Evolutionary conservation across 2,329 filamentous ascomycete species (phyloP), one percentile per base, ranked within the genome.

Genomic region (Mycosphaerella arachidis): DNA sequence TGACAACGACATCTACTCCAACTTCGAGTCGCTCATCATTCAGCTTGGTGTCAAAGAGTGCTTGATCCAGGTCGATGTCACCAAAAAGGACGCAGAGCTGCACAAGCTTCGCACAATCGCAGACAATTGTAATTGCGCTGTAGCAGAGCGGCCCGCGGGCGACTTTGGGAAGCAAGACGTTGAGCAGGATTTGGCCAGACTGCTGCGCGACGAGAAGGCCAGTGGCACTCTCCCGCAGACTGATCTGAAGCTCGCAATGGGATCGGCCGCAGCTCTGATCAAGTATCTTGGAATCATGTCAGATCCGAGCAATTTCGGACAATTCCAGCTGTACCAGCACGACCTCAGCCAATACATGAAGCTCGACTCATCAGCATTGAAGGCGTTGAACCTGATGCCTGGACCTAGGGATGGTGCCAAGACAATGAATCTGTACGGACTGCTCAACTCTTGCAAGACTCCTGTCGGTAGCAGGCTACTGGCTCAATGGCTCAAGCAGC

Each of bases 301-400:
- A 31, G 94, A 99, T 72, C 80, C 90, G 1, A 91, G 90, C 58
- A 99, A 99, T 75, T 97, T 97, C 74, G 94, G 95, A 3, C 93
- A 99, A 72, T 99, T 95, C 72, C 91, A 93, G 74, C 84, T 99
- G 16, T 99, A 97, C 72, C 94, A 99, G 75, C 94, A 99, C 75
- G 94, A 99, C 72, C 78, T 99, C 48, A 88, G 92, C 1, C 92
- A 99, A 70, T 99, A 91, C 74, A 99, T 99, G 94, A 99, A 97
- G 76, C 82, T 99, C 4, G 94, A 99, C 75, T 92, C 95, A 0
- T 91, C 94, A 1, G 94, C 94, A 0, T 79, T 99, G 48, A 93
- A 95, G 70, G 94, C 94, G 0, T 82, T 99, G 56, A 99, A 99
- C 70, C 83, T 99, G 40, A 97, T 99, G 92, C 95, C 94, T 5